phyloP scores from a whole-genome alignment of 163 green algal genomes.

The Chlamydomonas reinhardtii region DNA sequence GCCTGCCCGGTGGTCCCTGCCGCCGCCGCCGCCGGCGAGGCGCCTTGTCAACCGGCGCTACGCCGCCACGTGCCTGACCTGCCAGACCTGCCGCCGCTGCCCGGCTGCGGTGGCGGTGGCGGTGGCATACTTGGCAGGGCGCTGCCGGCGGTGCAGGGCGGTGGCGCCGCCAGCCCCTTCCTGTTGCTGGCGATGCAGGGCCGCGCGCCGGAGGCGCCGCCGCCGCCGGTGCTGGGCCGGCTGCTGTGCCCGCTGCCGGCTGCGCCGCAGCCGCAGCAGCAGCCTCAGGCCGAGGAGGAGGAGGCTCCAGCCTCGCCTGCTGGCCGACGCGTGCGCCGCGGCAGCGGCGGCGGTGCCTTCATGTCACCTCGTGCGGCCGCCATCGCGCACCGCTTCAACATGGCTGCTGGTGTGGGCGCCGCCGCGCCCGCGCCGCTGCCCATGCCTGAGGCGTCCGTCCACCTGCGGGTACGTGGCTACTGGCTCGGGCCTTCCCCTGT shows the following conservation, averaged over 20 bases:
- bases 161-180: slow-evolving; percentile 2
- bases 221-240: slow-evolving; percentile 1
- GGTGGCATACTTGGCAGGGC: no score
- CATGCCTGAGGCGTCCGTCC: slow-evolving; percentile 23
- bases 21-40: no score
- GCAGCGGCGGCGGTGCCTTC: not conserved
- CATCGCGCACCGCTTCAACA: no score
- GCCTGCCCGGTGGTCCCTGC: no score
- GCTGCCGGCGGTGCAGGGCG: not conserved
- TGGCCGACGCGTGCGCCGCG: not conserved
- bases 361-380: no score
- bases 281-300: not conserved
- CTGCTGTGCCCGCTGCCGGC: not conserved
- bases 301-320: slow-evolving; percentile 7
- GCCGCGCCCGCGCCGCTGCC: slow-evolving; percentile 15
- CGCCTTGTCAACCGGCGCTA: no score
- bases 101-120: no score
- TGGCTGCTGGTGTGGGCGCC: no score
- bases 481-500: not conserved
- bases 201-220: slow-evolving; percentile 5
- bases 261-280: not conserved
- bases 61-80: no score
- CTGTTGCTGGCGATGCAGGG: slow-evolving; percentile 21
- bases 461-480: slow-evolving; percentile 4
- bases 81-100: no score